Evolutionary conservation across 2,329 filamentous ascomycete genomes (phyloP).

Genomic region (Nakataea oryzae): DNA sequence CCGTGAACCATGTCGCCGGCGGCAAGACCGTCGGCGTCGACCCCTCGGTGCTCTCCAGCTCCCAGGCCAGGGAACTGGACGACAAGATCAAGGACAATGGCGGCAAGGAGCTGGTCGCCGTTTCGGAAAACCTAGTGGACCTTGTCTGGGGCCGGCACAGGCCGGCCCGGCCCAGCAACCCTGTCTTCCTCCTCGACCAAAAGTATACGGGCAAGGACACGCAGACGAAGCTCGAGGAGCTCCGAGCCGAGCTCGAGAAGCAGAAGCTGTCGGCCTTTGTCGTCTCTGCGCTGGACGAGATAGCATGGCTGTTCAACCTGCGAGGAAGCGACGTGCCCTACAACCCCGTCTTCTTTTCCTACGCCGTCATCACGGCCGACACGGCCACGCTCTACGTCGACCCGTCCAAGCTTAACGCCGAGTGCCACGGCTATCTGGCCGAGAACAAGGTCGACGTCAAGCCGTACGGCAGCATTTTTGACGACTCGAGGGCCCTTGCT

Average conservation of each 20-base stretch:
- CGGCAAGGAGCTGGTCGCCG: conserved; percentile 62
- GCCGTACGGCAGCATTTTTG: conserved; percentile 74
- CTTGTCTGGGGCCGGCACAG: conserved; percentile 70
- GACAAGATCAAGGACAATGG: conserved; percentile 84
- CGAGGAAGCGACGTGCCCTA: conserved; percentile 92
- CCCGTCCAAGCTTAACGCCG: conserved; percentile 60
- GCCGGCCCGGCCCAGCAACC: conserved; percentile 65
- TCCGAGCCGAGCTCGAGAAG: conserved; percentile 86
- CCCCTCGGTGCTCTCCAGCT: conserved; percentile 69
- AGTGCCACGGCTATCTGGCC: conserved; percentile 59
- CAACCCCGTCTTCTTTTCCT: conserved; percentile 98
- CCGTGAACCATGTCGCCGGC: conserved; percentile 71
- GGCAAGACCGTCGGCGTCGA: conserved; percentile 89
- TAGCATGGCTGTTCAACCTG: conserved; percentile 98
- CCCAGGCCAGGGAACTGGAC: conserved; percentile 55
- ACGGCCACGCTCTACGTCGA: conserved; percentile 78
- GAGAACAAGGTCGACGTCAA: conserved; percentile 62
- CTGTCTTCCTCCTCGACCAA: conserved; percentile 59
- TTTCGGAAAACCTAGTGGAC: conserved; percentile 82
- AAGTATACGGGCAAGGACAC: conserved; percentile 76
- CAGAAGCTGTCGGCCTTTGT: conserved; percentile 82
- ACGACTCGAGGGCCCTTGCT: conserved; percentile 60
- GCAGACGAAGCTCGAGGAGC: conserved; percentile 69
- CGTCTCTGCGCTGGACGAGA: conserved; percentile 89
- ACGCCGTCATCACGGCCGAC: conserved; percentile 73